Conservation (phyloP, 768 basidiomycete genomes). For the Tylopilus sp. region DNA sequence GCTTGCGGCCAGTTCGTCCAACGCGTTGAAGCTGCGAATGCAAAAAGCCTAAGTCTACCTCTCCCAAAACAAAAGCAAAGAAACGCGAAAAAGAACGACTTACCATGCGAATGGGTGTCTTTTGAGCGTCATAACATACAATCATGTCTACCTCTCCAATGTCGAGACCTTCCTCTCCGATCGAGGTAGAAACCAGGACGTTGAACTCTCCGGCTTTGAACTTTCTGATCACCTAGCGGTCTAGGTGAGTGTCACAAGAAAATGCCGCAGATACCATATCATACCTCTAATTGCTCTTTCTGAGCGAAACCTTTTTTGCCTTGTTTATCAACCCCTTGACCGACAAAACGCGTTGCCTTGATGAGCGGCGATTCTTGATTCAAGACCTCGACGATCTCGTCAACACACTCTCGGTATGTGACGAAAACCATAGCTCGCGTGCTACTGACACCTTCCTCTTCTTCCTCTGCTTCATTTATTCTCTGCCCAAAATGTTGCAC, state of each 20-base stretch:
- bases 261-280: slow-evolving; percentile 15
- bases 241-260: slow-evolving; percentile 8
- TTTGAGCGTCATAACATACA: slow-evolving; percentile 94
- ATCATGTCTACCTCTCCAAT: slow-evolving; percentile 98
- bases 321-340: slow-evolving; percentile 81
- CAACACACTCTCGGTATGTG: slow-evolving; percentile 85
- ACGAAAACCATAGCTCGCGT: slow-evolving; percentile 94
- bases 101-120: slow-evolving; percentile 96
- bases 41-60: slow-evolving; percentile 1
- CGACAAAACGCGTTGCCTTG: slow-evolving; percentile 82
- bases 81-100: slow-evolving; percentile 25
- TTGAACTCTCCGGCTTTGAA: slow-evolving; percentile 90
- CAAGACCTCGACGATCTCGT: slow-evolving; percentile 82
- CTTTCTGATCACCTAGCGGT: slow-evolving; percentile 67
- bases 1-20: slow-evolving; percentile 92
- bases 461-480: slow-evolving; percentile 42
- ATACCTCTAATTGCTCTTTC: slow-evolving; percentile 85
- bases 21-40: slow-evolving; percentile 81
- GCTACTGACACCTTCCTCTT: slow-evolving; percentile 20
- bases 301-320: slow-evolving; percentile 88
- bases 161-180: slow-evolving; percentile 97
- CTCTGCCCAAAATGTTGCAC: slow-evolving; percentile 66
- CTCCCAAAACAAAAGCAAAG: neutral
- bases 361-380: slow-evolving; percentile 76
- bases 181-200: slow-evolving; percentile 91